Conservation (phyloP, 768 basidiomycete species). For the Tephrocybe rancida region DNA sequence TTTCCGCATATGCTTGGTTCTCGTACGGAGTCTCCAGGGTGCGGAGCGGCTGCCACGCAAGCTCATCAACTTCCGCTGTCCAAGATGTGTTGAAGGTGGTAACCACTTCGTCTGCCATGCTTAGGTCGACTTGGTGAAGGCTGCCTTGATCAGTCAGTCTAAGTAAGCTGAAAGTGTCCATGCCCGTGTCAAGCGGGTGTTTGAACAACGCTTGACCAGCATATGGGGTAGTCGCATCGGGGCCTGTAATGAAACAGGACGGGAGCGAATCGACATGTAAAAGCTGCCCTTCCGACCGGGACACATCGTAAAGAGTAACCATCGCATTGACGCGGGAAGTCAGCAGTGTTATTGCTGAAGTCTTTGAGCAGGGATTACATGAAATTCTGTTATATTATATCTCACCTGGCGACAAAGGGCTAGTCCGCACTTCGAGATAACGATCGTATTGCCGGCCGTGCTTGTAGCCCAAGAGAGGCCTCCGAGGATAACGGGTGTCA, state of each 20-base stretch:
- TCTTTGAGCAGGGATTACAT: background rate
- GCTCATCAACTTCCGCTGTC: constrained; percentile 39
- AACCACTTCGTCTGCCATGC: constrained; percentile 14
- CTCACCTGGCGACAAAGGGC: constrained; percentile 32
- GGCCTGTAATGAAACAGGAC: constrained; percentile 39
- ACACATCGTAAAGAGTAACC: constrained; percentile 67
- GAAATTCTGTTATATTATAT: constrained; percentile 18
- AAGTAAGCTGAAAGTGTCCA: constrained; percentile 38
- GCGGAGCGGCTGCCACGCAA: constrained; percentile 31
- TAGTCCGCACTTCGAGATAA: constrained; percentile 47
- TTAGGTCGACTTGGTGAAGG: constrained; percentile 45
- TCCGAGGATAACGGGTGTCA: constrained; percentile 58
- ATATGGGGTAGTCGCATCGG: constrained; percentile 23
- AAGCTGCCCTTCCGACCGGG: constrained; percentile 38
- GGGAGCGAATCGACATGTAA: constrained; percentile 49
- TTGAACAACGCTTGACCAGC: constrained; percentile 36
- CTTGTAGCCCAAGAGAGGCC: constrained; percentile 60
- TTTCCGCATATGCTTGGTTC: constrained; percentile 42
- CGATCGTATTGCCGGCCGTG: constrained; percentile 66
- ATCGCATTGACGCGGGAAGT: constrained; percentile 62
- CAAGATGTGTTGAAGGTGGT: constrained; percentile 32
- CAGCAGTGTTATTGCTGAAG: constrained; percentile 55
- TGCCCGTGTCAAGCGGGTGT: constrained; percentile 25
- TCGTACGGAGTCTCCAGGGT: constrained; percentile 47
- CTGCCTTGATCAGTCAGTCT: constrained; percentile 50